phyloP scores from a whole-genome alignment of 2,329 filamentous ascomycete genomes.

The Alternaria conjuncta region DNA sequence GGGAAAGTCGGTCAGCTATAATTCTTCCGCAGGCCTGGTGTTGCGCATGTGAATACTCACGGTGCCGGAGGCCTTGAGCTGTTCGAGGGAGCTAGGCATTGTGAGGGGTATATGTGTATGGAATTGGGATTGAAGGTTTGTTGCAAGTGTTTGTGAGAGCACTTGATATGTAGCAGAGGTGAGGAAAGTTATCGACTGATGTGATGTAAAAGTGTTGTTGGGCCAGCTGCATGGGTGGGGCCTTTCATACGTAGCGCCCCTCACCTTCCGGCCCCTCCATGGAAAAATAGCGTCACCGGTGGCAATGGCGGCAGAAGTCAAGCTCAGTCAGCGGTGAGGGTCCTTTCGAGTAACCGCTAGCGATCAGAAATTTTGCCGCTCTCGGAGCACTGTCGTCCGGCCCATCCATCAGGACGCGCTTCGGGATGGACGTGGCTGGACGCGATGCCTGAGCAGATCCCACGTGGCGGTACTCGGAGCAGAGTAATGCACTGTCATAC shows the following conservation, averaged over 20 bases:
- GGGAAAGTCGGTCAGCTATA: constrained; percentile 10
- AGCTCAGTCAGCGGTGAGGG: not conserved
- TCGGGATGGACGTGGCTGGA: not conserved
- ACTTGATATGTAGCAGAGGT: constrained; percentile 6
- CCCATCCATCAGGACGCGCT: constrained; percentile 13
- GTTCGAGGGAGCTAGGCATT: constrained; percentile 92
- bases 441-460: not conserved
- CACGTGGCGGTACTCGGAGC: not conserved
- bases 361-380: constrained; percentile 9
- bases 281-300: constrained; percentile 44
- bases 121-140: constrained; percentile 18
- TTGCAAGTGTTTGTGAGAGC: constrained; percentile 1
- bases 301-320: constrained; percentile 24
- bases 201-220: constrained; percentile 19
- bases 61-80: constrained; percentile 96
- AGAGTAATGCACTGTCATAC: not conserved
- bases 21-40: constrained; percentile 7
- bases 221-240: constrained; percentile 17
- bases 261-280: constrained; percentile 30
- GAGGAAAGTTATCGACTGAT: constrained; percentile 4
- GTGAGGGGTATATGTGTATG: constrained; percentile 16
- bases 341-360: not conserved
- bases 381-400: constrained; percentile 29
- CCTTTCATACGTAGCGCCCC: constrained; percentile 28
- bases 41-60: constrained; percentile 64